Evolutionary conservation across 148 eudicot genomes (phyloP).

Genomic region (Rhododendron molle): DNA sequence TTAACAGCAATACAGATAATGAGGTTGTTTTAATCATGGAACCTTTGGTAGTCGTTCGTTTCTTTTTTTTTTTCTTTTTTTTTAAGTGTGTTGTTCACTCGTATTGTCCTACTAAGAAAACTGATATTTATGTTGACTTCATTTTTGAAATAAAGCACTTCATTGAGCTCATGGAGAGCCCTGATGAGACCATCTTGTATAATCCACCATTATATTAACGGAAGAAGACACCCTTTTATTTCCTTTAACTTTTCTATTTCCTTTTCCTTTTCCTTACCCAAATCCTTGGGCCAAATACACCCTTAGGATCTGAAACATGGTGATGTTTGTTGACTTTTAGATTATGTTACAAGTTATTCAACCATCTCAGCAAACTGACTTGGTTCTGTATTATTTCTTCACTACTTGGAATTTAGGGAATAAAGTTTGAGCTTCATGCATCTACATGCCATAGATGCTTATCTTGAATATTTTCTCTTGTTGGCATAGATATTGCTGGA

Average conservation of each 20-base stretch:
- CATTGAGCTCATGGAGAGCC: background rate
- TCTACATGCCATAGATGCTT: background rate
- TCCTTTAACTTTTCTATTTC: background rate
- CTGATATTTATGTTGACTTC: background rate
- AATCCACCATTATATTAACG: background rate
- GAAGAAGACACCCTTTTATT: background rate
- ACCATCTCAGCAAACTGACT: background rate
- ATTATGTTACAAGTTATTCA: background rate
- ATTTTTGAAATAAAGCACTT: background rate
- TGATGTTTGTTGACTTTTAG: background rate
- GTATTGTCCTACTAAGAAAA: background rate
- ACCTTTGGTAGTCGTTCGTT: background rate
- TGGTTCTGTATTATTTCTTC: background rate
- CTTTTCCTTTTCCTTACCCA: background rate
- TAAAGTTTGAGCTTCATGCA: background rate
- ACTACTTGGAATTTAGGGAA: background rate
- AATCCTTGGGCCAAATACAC: background rate
- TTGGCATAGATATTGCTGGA: conserved; percentile 61
- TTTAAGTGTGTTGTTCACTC: background rate
- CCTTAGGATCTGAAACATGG: background rate
- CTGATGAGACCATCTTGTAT: background rate
- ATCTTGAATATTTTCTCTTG: background rate
- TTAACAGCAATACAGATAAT: too few species aligned
- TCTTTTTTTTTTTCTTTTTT: background rate
- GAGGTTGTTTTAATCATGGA: background rate